Evolutionary conservation across 2,329 filamentous ascomycete genomes (phyloP).

Genomic region (Pseudofabraea citricarpa): DNA sequence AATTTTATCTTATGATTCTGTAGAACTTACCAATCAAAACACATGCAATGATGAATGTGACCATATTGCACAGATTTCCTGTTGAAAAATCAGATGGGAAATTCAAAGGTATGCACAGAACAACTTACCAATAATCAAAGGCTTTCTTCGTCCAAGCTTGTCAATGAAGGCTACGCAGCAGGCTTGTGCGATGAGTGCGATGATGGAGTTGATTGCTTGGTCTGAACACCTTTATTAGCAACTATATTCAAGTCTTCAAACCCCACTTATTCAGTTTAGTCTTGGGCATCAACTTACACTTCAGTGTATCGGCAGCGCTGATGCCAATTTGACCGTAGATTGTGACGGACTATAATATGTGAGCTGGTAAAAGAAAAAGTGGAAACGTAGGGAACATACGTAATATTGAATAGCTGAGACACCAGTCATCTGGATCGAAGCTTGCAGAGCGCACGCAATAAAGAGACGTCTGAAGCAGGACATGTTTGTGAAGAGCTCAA

Average conservation of each 20-base stretch:
- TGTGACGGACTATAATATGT: constrained; percentile 34
- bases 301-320: constrained; percentile 47
- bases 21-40: constrained; percentile 34
- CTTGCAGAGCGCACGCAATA: constrained; percentile 56
- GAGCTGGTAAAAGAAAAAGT: no score
- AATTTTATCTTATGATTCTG: background rate
- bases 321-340: constrained; percentile 60
- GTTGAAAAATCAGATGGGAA: background rate
- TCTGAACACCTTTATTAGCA: no score
- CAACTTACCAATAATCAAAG: constrained; percentile 67
- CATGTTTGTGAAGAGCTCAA: constrained; percentile 53
- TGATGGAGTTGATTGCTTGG: constrained; percentile 60
- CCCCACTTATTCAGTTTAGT: no score
- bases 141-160: constrained; percentile 64
- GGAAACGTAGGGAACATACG: constrained; percentile 2
- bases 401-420: constrained; percentile 62
- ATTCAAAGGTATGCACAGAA: no score
- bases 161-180: constrained; percentile 62
- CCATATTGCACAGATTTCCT: constrained; percentile 60
- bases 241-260: no score
- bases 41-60: constrained; percentile 67
- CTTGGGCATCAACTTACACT: constrained; percentile 29
- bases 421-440: constrained; percentile 63
- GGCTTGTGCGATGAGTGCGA: constrained; percentile 55
- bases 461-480: constrained; percentile 61